Conservation (phyloP, 2,329 filamentous ascomycete genomes). For the Lachnellula cervina region DNA sequence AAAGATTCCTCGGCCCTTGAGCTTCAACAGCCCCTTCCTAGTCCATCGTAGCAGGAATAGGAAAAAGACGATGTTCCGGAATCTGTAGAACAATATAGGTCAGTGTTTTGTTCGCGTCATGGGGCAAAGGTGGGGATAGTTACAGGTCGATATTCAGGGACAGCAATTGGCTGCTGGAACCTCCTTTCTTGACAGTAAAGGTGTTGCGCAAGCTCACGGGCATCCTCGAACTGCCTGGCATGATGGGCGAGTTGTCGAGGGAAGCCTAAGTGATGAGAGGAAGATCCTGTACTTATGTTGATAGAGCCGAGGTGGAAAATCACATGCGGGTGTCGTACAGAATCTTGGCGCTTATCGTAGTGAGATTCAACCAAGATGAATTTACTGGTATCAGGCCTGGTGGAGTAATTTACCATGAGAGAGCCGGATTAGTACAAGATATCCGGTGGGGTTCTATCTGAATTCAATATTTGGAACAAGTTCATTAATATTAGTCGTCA, state of each 20-base stretch:
- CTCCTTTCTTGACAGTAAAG: constrained; percentile 56
- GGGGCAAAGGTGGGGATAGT: constrained; percentile 32
- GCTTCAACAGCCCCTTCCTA: constrained; percentile 73
- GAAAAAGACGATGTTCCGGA: constrained; percentile 84
- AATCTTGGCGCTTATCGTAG: not conserved
- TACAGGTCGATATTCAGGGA: constrained; percentile 66
- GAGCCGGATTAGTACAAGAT: not conserved
- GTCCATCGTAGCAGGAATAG: constrained; percentile 82
- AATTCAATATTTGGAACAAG: not conserved
- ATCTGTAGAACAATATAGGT: constrained; percentile 39
- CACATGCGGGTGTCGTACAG: constrained; percentile 1
- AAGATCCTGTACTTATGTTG: not conserved
- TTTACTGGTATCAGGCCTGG: not conserved
- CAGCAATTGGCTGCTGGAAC: constrained; percentile 51
- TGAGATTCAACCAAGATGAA: not conserved
- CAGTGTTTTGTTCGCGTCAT: not conserved
- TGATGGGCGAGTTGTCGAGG: constrained; percentile 31
- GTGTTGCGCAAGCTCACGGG: constrained; percentile 66
- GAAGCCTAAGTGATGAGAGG: not conserved
- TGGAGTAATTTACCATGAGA: not conserved
- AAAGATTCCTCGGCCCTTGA: constrained; percentile 82
- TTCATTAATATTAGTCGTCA: not conserved
- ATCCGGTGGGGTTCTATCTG: not conserved
- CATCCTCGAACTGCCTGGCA: constrained; percentile 65
- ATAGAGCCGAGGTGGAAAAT: constrained; percentile 5